phyloP scores from a whole-genome alignment of 768 basidiomycete species.

The Erythrobasidium yunnanense region DNA sequence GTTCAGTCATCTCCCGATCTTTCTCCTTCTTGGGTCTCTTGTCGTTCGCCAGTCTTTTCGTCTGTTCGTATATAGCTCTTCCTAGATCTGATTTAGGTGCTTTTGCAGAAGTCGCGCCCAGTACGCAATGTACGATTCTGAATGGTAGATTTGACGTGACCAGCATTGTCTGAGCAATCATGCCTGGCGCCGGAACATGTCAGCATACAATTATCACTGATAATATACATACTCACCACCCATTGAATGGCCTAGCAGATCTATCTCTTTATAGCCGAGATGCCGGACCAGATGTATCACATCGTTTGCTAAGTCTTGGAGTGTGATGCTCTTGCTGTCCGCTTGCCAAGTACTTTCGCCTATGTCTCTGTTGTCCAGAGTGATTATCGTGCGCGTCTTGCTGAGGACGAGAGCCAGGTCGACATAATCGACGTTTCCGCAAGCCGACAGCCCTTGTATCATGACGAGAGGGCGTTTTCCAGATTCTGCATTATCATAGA shows the following conservation, averaged over 20 bases:
- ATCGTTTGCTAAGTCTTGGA: constrained; percentile 15
- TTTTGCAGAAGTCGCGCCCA: constrained; percentile 12
- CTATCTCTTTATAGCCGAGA: constrained; percentile 1
- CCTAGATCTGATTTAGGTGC: constrained; percentile 11
- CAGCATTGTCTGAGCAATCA: constrained; percentile 17
- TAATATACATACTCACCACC: background rate
- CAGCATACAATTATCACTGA: background rate
- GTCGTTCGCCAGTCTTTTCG: background rate
- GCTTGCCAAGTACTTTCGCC: constrained; percentile 13
- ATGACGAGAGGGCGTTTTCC: constrained; percentile 9
- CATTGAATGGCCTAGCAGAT: constrained; percentile 16
- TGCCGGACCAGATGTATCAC: constrained; percentile 13
- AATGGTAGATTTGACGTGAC: background rate
- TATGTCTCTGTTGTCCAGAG: constrained; percentile 14
- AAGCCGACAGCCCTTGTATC: constrained; percentile 22
- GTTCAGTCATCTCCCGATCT: constrained; percentile 1
- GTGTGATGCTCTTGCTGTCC: background rate
- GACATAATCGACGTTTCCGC: constrained; percentile 6
- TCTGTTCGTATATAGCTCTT: background rate
- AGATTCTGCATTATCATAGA: background rate
- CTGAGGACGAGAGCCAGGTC: background rate
- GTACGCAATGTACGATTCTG: constrained; percentile 6
- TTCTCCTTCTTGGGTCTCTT: background rate
- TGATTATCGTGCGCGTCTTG: constrained; percentile 1
- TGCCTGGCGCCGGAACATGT: background rate